Percentiles rank a stretch among this genome's conserved stretches.
Conservation (phyloP, 768 basidiomycete genomes). For the Rhodosporidiobolus sp. region DNA sequence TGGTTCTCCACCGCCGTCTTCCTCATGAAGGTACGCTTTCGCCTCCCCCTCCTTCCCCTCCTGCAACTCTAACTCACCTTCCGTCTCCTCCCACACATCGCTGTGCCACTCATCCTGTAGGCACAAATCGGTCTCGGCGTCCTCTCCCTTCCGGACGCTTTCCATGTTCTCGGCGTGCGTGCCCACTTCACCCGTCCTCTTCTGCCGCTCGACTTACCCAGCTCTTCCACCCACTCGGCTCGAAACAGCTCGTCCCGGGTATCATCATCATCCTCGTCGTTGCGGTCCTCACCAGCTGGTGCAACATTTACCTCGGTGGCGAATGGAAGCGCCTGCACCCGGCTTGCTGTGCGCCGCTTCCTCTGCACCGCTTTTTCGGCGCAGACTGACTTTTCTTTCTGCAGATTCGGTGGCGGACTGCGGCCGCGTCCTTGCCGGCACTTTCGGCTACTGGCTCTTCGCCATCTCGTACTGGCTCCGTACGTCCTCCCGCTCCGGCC, state of each 20-base stretch:
- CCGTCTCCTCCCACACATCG: too few relatives aligned
- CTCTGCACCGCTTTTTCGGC: not conserved
- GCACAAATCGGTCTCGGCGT: constrained; percentile 30
- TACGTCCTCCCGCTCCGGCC: not conserved
- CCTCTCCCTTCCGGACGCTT: constrained; percentile 19
- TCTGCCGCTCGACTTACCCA: too few relatives aligned
- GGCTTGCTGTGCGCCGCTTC: constrained; percentile 7
- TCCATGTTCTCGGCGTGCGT: constrained; percentile 26
- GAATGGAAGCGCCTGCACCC: constrained; percentile 28
- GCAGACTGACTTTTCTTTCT: too few relatives aligned
- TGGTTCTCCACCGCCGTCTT: constrained; percentile 25
- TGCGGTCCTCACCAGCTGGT: constrained; percentile 11
- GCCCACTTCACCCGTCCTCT: too few relatives aligned
- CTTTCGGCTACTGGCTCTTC: constrained; percentile 20
- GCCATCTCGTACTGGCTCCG: constrained; percentile 29
- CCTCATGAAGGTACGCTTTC: constrained; percentile 10
- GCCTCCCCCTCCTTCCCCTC: not conserved
- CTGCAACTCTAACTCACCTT: too few relatives aligned
- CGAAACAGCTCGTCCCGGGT: constrained; percentile 14
- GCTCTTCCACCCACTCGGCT: too few relatives aligned
- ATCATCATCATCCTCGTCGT: constrained; percentile 26
- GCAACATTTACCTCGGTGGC: constrained; percentile 21
- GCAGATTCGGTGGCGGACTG: constrained; percentile 28
- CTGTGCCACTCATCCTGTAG: too few relatives aligned
- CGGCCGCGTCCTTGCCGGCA: constrained; percentile 19